These are phyloP conservation scores for Penicillium verhagenii DNA, from an alignment of 495 filamentous ascomycete genomes.

Conservation along the genomic window DNA sequence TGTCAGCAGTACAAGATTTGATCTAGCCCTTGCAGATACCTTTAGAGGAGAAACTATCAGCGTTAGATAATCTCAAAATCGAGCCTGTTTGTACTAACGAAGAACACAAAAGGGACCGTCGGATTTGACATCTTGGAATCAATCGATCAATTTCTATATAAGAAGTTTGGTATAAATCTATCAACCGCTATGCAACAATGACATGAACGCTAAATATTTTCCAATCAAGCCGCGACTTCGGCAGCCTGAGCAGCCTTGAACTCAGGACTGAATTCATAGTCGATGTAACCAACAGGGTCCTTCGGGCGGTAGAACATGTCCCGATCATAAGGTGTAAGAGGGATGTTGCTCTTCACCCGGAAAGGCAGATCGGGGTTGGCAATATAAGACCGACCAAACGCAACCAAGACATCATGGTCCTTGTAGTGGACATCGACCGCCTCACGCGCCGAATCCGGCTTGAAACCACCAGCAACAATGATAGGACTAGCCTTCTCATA, in stretches of 20 bases:
- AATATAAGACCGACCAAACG: slow-evolving; percentile 65
- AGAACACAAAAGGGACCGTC: too few species aligned
- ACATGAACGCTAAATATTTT: slow-evolving; percentile 1
- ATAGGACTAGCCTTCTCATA: slow-evolving; percentile 51
- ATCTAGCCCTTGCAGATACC: too few species aligned
- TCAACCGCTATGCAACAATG: slow-evolving; percentile 14
- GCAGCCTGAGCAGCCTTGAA: slow-evolving; percentile 30
- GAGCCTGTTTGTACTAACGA: too few species aligned
- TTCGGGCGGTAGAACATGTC: slow-evolving; percentile 56
- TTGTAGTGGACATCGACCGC: slow-evolving; percentile 55
- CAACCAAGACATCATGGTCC: slow-evolving; percentile 51
- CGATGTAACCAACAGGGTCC: slow-evolving; percentile 57
- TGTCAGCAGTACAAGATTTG: slow-evolving; percentile 17
- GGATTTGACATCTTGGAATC: too few species aligned
- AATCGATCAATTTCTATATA: neutral
- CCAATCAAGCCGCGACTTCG: slow-evolving; percentile 18
- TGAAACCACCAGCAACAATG: slow-evolving; percentile 61
- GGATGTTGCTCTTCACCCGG: slow-evolving; percentile 55
- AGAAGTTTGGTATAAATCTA: neutral
- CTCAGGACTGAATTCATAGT: slow-evolving; percentile 50
- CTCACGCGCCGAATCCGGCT: slow-evolving; percentile 42
- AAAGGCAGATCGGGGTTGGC: slow-evolving; percentile 71
- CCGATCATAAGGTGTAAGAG: slow-evolving; percentile 55
- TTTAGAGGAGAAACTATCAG: neutral
- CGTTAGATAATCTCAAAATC: neutral